Conservation (phyloP, 2,329 filamentous ascomycete species). For the Nannizziopsis arthrosporioides region DNA sequence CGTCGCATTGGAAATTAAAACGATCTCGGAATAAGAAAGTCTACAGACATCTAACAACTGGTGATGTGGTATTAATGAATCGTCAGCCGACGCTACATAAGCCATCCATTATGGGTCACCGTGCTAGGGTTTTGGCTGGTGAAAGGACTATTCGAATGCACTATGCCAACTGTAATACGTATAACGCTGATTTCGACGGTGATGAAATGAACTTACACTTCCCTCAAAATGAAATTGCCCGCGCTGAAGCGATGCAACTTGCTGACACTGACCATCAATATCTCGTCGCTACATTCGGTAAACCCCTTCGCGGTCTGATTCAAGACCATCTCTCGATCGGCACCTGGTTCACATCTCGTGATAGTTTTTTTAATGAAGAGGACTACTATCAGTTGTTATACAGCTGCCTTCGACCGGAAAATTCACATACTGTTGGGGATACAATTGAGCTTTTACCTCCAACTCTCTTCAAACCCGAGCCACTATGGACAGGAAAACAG, state of each 20-base stretch:
- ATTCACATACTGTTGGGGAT: slow-evolving; percentile 72
- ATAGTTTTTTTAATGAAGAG: slow-evolving; percentile 77
- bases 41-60: slow-evolving; percentile 86
- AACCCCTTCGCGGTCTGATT: slow-evolving; percentile 87
- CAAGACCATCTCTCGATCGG: slow-evolving; percentile 97
- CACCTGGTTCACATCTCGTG: slow-evolving; percentile 77
- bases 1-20: slow-evolving; percentile 60
- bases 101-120: slow-evolving; percentile 97
- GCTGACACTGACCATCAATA: slow-evolving; percentile 98
- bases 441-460: slow-evolving; percentile 71
- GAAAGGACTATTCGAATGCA: slow-evolving; percentile 99
- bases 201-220: slow-evolving; percentile 99
- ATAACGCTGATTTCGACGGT: slow-evolving; percentile 98
- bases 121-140: slow-evolving; percentile 78
- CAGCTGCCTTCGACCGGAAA: slow-evolving; percentile 76
- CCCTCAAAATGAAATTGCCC: slow-evolving; percentile 87
- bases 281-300: slow-evolving; percentile 82
- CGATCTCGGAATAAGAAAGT: slow-evolving; percentile 89
- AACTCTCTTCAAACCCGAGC: slow-evolving; percentile 66
- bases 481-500: slow-evolving; percentile 92
- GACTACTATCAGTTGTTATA: slow-evolving; percentile 95
- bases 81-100: slow-evolving; percentile 96
- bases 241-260: slow-evolving; percentile 82
- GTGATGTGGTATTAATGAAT: slow-evolving; percentile 97
- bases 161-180: slow-evolving; percentile 98